Percentiles rank a stretch among this genome's conserved stretches.
phyloP scores from a whole-genome alignment of 2,329 filamentous ascomycete species.

The Neopestalotiopsis clavispora region DNA sequence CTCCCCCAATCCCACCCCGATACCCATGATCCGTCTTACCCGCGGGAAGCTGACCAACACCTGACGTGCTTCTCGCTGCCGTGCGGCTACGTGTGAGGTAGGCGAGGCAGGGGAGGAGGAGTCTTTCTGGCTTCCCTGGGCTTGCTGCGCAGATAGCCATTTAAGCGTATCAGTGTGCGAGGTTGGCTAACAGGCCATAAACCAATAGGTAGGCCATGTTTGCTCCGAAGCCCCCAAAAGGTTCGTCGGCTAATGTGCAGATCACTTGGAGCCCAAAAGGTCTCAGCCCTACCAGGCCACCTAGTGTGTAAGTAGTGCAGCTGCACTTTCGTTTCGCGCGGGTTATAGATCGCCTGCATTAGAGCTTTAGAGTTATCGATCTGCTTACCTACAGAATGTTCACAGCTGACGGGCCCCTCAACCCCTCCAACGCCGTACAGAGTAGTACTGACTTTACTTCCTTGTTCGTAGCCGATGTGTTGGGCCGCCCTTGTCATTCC shows the following conservation, averaged over 20 bases:
- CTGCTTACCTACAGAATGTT: neutral
- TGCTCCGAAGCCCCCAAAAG: neutral
- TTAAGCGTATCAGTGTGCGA: neutral
- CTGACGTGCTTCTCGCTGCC: neutral
- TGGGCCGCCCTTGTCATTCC: neutral
- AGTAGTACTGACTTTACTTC: too few species aligned
- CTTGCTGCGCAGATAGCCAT: neutral
- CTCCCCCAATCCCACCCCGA: conserved; percentile 12
- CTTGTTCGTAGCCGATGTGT: neutral
- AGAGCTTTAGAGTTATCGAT: neutral
- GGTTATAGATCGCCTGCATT: neutral
- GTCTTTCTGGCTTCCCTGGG: neutral
- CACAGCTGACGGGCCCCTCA: neutral
- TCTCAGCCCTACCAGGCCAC: conserved; percentile 12
- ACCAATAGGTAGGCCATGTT: neutral
- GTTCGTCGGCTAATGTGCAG: conserved; percentile 1
- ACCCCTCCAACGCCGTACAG: neutral
- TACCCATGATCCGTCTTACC: conserved; percentile 8
- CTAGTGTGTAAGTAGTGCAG: neutral
- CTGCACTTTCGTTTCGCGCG: neutral
- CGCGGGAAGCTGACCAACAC: neutral
- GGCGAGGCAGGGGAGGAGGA: neutral
- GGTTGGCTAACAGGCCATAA: neutral
- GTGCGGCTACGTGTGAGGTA: neutral
- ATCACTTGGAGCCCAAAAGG: neutral